A percentile compares a stretch with the other conserved stretches of the same genome.
These are phyloP conservation scores for Lecanicillium sp. DNA, from an alignment of 2,329 filamentous ascomycete species.

Conservation along the genomic window DNA sequence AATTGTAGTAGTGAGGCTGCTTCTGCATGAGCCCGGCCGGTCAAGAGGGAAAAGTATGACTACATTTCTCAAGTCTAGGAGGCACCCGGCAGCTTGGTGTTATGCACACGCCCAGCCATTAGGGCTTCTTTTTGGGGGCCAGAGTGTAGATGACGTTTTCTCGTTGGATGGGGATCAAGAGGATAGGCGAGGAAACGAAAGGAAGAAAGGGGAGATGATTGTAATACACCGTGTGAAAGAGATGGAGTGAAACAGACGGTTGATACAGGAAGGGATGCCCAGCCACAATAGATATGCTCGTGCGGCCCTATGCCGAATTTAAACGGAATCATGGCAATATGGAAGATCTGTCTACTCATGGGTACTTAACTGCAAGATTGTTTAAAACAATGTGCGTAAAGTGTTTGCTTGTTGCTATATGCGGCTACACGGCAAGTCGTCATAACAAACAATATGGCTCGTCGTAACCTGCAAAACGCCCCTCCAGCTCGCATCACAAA, in stretches of 20 bases:
- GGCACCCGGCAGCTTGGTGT: background rate
- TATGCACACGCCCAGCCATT: slow-evolving; percentile 10
- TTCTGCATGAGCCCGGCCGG: background rate
- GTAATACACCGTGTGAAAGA: background rate
- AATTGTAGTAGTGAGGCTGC: background rate
- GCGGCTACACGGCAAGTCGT: too few species aligned
- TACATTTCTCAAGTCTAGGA: slow-evolving; percentile 2
- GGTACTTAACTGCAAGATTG: too few species aligned
- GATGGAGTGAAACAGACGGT: background rate
- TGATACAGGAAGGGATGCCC: background rate
- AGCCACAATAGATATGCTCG: background rate
- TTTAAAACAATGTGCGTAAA: too few species aligned
- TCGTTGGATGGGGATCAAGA: background rate
- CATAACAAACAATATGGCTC: background rate
- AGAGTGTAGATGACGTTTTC: too few species aligned
- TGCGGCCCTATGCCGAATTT: background rate
- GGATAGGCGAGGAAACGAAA: background rate
- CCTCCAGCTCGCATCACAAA: slow-evolving; percentile 7
- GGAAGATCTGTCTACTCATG: too few species aligned
- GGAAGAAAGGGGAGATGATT: background rate
- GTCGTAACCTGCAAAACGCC: background rate
- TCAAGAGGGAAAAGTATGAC: too few species aligned
- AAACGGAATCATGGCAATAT: background rate
- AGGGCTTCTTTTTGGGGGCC: background rate
- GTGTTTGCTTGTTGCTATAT: too few species aligned